Evolutionary conservation across 306 rosid genomes (phyloP).

Genomic region (Quercus gilva): DNA sequence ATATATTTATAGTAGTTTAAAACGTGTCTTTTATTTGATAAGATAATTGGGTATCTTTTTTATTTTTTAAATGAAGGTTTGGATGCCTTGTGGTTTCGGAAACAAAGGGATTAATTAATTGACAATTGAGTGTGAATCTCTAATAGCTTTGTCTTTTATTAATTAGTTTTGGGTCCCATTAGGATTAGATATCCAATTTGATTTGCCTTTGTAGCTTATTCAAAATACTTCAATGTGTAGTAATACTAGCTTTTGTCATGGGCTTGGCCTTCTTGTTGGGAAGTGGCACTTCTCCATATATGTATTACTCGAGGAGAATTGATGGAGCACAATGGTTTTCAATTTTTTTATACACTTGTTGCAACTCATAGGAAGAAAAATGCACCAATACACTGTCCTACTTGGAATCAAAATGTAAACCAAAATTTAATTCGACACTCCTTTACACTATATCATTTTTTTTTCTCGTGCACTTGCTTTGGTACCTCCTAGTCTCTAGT

Average conservation of each 20-base stretch:
- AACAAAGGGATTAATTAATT: not conserved
- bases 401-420: not conserved
- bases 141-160: not conserved
- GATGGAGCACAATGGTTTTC: not conserved
- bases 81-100: not conserved
- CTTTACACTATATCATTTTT: not conserved
- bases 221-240: not conserved
- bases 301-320: not conserved
- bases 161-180: not conserved
- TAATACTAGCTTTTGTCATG: not conserved
- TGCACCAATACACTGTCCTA: not conserved
- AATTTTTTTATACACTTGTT: not conserved
- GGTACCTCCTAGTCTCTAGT: too few relatives aligned
- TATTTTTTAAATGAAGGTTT: not conserved
- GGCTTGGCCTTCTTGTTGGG: not conserved
- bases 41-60: not conserved
- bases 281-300: not conserved
- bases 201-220: not conserved
- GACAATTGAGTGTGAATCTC: not conserved
- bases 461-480: constrained; percentile 11
- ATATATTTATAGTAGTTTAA: not conserved
- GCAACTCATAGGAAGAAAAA: not conserved
- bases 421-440: not conserved
- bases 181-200: not conserved
- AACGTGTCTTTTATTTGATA: not conserved